Base-by-base conservation (phyloP, 2,329 filamentous ascomycete genomes). In the Calonectria honghensis region DNA sequence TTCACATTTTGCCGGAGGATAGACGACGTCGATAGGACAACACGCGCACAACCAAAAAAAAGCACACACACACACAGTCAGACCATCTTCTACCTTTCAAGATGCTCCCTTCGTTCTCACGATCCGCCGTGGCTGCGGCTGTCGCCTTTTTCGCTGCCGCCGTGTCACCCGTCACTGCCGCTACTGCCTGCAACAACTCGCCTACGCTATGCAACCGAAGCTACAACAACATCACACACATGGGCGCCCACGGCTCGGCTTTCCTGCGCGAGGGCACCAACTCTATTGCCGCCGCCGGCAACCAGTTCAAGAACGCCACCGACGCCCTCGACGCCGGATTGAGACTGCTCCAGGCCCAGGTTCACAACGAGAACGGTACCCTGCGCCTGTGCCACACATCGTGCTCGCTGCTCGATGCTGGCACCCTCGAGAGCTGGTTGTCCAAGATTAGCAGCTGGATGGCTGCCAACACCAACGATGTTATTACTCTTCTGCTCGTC, bases 141-240 rank as follows among this genome's bases (percentile, higher is more conserved):
- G 73, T 81, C 35, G 74, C 73, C 41, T 76, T 77, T 37, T 68
- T 81, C 67, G 76, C 76, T 35, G 78, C 77, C 37, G 73, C 75
- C 39, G 72, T 79, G 61, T 73, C 78, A 45, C 57, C 68, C 20
- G 80, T 78, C 73, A 72, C 75, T 37, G 81, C 81, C 65, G 73
- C 80, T 37, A 81, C 80, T 20, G 91, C 92, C 39, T 97, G 95
- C 90, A 97, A 97, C 86, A 96, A 96, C 88, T 95, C 94, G 0
- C 94, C 94, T 0, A 86, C 89, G 54, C 90, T 97, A 51, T 97
- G 95, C 87, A 87, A 86, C 75, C 91, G 91, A 76, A 86, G 90
- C 24, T 97, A 97, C 87, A 93, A 92, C 85, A 91, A 94, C 78
- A 90, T 97, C 79, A 96, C 94, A 4, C 90, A 96, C 83, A 91